Base-by-base conservation (phyloP, 371 early-diverging fungal genomes). In the Syncephalastrum sp. region DNA sequence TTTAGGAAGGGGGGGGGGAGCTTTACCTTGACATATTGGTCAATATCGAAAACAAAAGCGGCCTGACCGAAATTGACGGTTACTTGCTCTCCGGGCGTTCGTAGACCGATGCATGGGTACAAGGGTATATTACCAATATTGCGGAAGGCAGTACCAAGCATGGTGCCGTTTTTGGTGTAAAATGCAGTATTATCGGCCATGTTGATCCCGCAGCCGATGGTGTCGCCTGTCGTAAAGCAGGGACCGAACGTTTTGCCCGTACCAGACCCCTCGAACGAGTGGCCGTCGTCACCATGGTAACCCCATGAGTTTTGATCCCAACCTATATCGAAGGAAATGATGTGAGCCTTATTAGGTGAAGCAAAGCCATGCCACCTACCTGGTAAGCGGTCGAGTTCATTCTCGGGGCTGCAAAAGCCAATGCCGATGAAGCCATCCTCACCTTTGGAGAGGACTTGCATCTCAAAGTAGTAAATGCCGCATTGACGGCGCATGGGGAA, bases 231-330 rank as follows among this genome's bases (percentile, higher is more conserved):
- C 16, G 90, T 86, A 60, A 89, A 98, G 6, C 82, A 83, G 13
- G 98, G 99, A 1, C 99, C 99, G 65, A 89, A 98, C 10, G 77
- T 68, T 24, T 84, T 72, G 17, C 98, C 98, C 19, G 78, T 84
- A 4, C 93, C 93, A 7, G 86, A 82, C 42, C 91, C 90, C 56
- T 77, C 77, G 66, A 96, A 95, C 41, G 76, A 67, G 56, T 89
- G 74, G 13, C 99, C 99, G 70, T 98, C 98, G 71, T 96, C 96
- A 19, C 96, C 92, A 61, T 94, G 95, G 72, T 90, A 93, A 10
- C 95, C 95, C 88, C 90, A 93, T 21, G 92, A 91, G 50, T 82
- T 67, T 4, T 61, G 59, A 55, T 93, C 92, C 92, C 92, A 94
- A 3, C 94, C 94, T 87, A 58, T 12, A 14, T 44, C 10, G 1